These are phyloP conservation scores for Phytopythium cucurbitacearum DNA, from an alignment of 352 stramenopile species.

Conservation along the genomic window DNA sequence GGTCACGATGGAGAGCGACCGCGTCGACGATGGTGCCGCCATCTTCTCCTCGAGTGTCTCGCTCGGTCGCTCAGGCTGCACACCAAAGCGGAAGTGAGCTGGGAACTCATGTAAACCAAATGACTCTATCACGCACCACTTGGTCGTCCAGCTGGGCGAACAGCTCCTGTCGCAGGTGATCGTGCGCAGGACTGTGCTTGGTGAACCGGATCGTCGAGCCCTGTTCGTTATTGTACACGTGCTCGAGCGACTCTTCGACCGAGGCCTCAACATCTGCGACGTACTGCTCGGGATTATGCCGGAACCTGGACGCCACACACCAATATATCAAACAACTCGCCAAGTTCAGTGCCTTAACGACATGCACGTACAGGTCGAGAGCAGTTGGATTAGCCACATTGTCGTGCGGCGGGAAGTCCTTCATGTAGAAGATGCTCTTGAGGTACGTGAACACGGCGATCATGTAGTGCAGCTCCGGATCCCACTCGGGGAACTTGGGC, in stretches of 20 bases:
- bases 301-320: conserved; percentile 39
- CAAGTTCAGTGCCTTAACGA: background rate
- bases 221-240: conserved; percentile 91
- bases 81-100: background rate
- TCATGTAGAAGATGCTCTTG: conserved; percentile 98
- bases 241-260: conserved; percentile 92
- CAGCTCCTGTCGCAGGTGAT: conserved; percentile 76
- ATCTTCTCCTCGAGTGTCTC: conserved; percentile 37
- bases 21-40: conserved; percentile 16
- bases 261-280: conserved; percentile 88
- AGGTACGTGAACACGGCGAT: conserved; percentile 95
- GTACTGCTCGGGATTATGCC: conserved; percentile 84
- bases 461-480: conserved; percentile 94
- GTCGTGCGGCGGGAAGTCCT: conserved; percentile 76
- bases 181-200: conserved; percentile 76
- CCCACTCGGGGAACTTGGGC: conserved; percentile 90
- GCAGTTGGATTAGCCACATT: conserved; percentile 82
- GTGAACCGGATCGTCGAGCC: conserved; percentile 87
- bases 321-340: background rate
- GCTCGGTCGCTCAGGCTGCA: conserved; percentile 13
- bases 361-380: conserved; percentile 68
- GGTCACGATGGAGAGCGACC: conserved; percentile 35
- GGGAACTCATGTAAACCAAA: background rate
- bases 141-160: conserved; percentile 59
- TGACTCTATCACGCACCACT: conserved; percentile 8